These are phyloP conservation scores for Parathielavia appendiculata DNA, from an alignment of 495 filamentous ascomycete genomes.

Conservation along the genomic window DNA sequence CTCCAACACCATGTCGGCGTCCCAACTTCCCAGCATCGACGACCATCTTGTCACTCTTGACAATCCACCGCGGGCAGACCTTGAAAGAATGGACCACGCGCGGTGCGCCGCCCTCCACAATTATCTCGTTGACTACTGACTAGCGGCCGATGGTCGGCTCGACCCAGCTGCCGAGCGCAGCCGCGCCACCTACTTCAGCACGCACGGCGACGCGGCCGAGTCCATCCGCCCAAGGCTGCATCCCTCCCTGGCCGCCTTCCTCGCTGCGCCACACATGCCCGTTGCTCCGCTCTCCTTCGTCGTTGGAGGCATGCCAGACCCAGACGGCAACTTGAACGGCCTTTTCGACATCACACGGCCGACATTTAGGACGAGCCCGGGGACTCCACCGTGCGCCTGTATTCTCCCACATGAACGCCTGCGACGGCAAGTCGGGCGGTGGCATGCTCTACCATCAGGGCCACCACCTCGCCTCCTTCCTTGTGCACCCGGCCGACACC, in stretches of 20 bases:
- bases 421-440: neutral
- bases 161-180: neutral
- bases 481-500: neutral
- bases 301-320: too few relatives aligned
- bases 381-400: neutral
- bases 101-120: constrained; percentile 11
- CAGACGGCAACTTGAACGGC: too few relatives aligned
- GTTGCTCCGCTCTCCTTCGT: neutral
- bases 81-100: constrained; percentile 4
- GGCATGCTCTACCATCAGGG: constrained; percentile 5
- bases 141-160: neutral
- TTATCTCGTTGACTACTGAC: neutral
- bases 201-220: constrained; percentile 1
- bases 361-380: neutral
- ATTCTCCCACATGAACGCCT: neutral
- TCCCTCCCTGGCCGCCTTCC: constrained; percentile 5
- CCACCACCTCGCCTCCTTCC: neutral
- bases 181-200: neutral
- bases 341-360: constrained; percentile 1
- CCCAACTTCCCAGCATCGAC: neutral
- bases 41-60: neutral
- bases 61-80: neutral
- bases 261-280: neutral
- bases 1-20: too few relatives aligned
- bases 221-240: constrained; percentile 1